Base-by-base conservation (phyloP, 2,329 filamentous ascomycete genomes). In the Penicillium capsulatum region DNA sequence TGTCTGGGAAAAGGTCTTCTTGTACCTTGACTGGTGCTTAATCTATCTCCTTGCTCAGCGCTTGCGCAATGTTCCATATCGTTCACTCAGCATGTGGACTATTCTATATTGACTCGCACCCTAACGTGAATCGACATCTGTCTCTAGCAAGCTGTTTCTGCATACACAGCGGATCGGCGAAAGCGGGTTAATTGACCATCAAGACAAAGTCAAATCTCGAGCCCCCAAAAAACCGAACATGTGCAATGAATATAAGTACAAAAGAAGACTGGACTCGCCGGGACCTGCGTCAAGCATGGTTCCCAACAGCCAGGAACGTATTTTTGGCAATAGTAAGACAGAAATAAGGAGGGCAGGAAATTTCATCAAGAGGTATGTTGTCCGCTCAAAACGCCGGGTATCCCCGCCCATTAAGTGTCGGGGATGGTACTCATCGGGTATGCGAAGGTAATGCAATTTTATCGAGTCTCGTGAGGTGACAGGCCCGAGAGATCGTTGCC, bases 241-340 rank as follows among this genome's bases (percentile, higher is more conserved):
- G 47, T 48, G 41, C 38, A 44, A 48, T 47, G 32, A 31, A 48
- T 55, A 60, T 58, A 59, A 50, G 42, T 60, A 61, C 55, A 60
- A 44, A n/a, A 45, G 40, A 57, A 54, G 42, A 38, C 47, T 40
- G 38, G 42, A 40, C 44, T 47, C 44, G 44, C 44, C 19, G 30
- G 31, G 45, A 46, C 30, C 44, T 42, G 38, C 45, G 38, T 30
- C 26, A 30, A 42, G 32, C 14, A 45, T 38, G 31, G 47, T 33
- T 40, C 41, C 20, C 34, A 27, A 36, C 39, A 41, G 36, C 44
- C 47, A 34, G 40, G 30, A 48, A 54, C 38, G 46, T 50, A 50
- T 37, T 51, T 50, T 37, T 33, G 36, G 39, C 44, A 31, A n/a
- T n/a, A 26, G 31, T 35, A 35, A 33, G 42, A 22, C 36, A 41